Conservation (phyloP, 2,329 filamentous ascomycete genomes). For the Nigrospora sphaerica region DNA sequence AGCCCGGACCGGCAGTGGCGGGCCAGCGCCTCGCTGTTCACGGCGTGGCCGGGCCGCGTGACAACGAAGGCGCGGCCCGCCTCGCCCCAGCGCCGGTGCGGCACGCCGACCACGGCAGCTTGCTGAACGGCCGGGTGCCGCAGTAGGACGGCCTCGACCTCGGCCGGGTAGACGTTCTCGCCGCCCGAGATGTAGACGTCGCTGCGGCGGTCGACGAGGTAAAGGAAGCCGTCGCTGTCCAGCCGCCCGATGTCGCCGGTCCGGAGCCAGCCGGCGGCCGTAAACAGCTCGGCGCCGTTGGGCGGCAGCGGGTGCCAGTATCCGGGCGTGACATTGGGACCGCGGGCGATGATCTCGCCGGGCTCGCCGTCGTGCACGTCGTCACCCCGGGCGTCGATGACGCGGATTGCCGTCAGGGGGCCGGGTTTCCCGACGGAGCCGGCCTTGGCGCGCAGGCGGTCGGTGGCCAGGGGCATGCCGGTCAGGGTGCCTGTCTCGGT, state of each 20-base stretch:
- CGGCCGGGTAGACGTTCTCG: constrained; percentile 9
- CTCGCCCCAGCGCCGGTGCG: constrained; percentile 6
- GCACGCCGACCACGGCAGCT: constrained; percentile 5
- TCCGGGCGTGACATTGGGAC: background rate
- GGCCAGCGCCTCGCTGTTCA: background rate
- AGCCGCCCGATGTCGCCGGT: background rate
- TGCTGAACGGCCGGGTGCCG: constrained; percentile 5
- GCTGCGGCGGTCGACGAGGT: constrained; percentile 5
- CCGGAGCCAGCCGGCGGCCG: background rate
- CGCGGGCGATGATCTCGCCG: background rate
- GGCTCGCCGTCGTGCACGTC: background rate
- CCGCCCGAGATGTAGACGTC: constrained; percentile 8
- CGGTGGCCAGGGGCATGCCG: constrained; percentile 6
- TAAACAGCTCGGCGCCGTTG: background rate
- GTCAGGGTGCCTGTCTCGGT: constrained; percentile 4
- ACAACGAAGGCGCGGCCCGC: constrained; percentile 4
- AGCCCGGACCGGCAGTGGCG: background rate
- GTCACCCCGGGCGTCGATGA: background rate
- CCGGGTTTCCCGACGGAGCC: background rate
- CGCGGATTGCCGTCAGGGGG: background rate
- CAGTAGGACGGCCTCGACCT: constrained; percentile 7
- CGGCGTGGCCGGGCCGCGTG: background rate
- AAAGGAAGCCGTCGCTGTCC: constrained; percentile 7
- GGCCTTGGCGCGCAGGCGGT: background rate
- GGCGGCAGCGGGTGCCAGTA: background rate